Base-by-base conservation (phyloP, 495 filamentous ascomycete genomes). In the Amphirosellinia nigrospora region DNA sequence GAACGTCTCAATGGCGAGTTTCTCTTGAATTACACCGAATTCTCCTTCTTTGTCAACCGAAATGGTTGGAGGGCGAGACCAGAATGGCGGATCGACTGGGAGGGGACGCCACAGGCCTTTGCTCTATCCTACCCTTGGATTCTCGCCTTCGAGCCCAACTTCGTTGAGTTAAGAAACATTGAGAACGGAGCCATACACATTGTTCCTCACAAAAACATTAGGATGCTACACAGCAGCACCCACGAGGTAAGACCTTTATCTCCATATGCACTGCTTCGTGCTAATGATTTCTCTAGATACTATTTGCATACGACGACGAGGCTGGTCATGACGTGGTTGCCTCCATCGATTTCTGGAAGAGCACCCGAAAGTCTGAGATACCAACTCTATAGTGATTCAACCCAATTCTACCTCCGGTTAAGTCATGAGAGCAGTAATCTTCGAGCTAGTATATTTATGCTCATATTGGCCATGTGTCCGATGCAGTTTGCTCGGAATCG, bases 61-160 rank as follows among this genome's bases (percentile, higher is more conserved):
- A 97, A 99, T 78, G 96, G 96, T 32, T 99, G 96, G 96, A 88
- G 96, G 64, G 94, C 95, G 41, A 86, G 94, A 70, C 92, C 94
- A 21, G 96, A 99, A 76, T 99, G 96, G 96, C 90, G 89, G 70
- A 97, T 99, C 74, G 91, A 92, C 36, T 99, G 96, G 96, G 96
- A 99, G 82, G 96, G 96, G 62, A 91, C 87, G 52, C 96, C 96
- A 62, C 90, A 91, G 73, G 87, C 90, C 48, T 99, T 99, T 78
- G 96, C 96, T 0, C 87, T 98, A 45, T 96, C 92, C 45, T 93
- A 94, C 76, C 94, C 94, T 66, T 99, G 95, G 85, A 96, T 99
- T 55, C 83, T 99, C 72, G 96, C 96, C 6, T 99, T 99, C 78
- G 96, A 99, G 81, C 91, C 94, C n/a, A 97, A 94, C 75, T 99